These are phyloP conservation scores for Serendipita sp. DNA, from an alignment of 768 basidiomycete genomes.

Conservation along the genomic window DNA sequence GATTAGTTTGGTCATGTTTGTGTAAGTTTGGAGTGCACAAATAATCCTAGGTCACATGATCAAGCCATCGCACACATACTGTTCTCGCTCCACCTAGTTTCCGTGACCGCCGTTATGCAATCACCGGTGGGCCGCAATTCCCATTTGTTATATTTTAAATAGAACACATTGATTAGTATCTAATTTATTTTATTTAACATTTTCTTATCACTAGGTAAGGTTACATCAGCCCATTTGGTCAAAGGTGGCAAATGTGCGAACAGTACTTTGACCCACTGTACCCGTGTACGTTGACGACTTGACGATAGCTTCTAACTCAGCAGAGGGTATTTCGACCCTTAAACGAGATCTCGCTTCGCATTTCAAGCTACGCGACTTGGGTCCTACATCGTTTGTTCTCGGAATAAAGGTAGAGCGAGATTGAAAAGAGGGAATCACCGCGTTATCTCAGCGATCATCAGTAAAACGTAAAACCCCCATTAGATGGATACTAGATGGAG, in stretches of 20 bases:
- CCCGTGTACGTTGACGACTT: constrained; percentile 14
- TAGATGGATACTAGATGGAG: not conserved
- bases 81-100: not conserved
- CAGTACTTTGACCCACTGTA: not conserved
- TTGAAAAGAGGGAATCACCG: not conserved
- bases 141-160: not conserved
- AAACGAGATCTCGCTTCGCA: constrained; percentile 7
- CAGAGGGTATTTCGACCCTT: not conserved
- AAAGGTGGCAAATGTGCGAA: not conserved
- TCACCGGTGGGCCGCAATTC: not conserved
- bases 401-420: constrained; percentile 19
- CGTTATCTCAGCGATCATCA: not conserved
- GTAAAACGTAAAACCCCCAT: not conserved
- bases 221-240: not conserved
- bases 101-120: not conserved
- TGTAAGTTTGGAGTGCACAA: not conserved
- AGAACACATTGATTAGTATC: not conserved
- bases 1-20: not conserved
- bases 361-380: constrained; percentile 13
- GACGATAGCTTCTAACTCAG: not conserved
- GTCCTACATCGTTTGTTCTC: constrained; percentile 8
- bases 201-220: not conserved
- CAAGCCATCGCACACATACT: not conserved
- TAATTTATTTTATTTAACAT: not conserved
- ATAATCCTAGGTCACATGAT: not conserved